Base-by-base conservation (phyloP, 1,284 basidiomycete genomes). In the Leccinum cinnamomeum region DNA sequence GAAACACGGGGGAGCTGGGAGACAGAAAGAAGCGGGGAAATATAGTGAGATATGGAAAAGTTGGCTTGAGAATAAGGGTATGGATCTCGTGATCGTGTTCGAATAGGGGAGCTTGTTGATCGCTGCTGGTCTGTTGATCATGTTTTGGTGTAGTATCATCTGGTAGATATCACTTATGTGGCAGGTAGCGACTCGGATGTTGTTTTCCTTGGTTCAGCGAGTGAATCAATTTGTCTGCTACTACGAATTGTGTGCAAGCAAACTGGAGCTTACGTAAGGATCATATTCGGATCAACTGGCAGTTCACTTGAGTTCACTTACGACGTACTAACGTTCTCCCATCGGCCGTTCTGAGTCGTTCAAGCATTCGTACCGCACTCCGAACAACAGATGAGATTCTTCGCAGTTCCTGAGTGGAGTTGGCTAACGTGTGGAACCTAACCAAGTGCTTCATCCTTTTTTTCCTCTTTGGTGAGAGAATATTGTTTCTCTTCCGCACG, bases 31-130 rank as follows among this genome's bases (percentile, higher is more conserved):
- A 55, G 67, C 67, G 12, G 65, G 64, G 23, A 68, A 58, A n/a
- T 79, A 76, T 53, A 65, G 62, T 4, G 62, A 65, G 20, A 72
- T 79, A 63, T 79, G 79, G 78, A 65, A 63, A 48, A 55, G 53
- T 25, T 81, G 77, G 77, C 66, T 79, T 5, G 65, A 71, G 14
- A 70, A 59, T 48, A 75, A 69, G 54, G 66, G 58, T 8, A 23
- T 53, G 54, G 70, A 70, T 61, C 18, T 74, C 5, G 68, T 64
- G 20, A 58, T 73, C 50, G 62, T 72, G 50, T 74, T 71, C 28
- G 65, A 73, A 50, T 68, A 71, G 56, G 1, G 14, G 16, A 18
- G 20, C 12, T 35, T 33, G 20, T 37, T 11, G n/a, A 28, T 53
- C 14, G 28, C 25, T 46, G 44, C n/a, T 46, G 10, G 44, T 46